These are phyloP conservation scores for Arctium lappa DNA, from an alignment of 129 eudicot species.

Conservation along the genomic window DNA sequence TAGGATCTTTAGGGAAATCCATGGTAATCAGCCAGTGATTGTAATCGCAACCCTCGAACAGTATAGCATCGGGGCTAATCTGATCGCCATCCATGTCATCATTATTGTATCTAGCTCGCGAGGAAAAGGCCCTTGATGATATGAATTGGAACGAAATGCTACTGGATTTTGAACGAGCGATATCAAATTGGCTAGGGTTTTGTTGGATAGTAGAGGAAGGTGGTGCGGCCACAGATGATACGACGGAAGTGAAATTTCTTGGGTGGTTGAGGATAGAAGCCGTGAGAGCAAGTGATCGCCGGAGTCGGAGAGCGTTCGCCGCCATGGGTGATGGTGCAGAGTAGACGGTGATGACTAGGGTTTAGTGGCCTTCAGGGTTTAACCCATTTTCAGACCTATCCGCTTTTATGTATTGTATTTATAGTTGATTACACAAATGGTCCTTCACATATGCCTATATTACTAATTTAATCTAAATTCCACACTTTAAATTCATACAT, in stretches of 20 bases:
- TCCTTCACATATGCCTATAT: neutral
- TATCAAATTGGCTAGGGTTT: slow-evolving; percentile 28
- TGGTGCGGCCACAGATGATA: slow-evolving; percentile 21
- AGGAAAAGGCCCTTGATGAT: slow-evolving; percentile 11
- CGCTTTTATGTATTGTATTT: neutral
- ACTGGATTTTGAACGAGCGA: slow-evolving; percentile 5
- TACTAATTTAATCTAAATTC: neutral
- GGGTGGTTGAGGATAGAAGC: slow-evolving; percentile 34
- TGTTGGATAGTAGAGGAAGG: slow-evolving; percentile 8
- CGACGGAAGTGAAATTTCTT: slow-evolving; percentile 7
- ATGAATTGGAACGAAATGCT: slow-evolving; percentile 2
- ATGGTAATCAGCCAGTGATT: slow-evolving; percentile 89
- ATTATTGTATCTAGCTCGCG: slow-evolving; percentile 24
- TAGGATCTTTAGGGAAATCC: slow-evolving; percentile 68
- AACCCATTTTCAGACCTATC: slow-evolving; percentile 2
- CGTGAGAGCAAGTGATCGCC: slow-evolving; percentile 56
- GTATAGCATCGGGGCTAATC: slow-evolving; percentile 59
- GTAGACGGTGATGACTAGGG: slow-evolving; percentile 22
- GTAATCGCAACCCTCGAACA: slow-evolving; percentile 94
- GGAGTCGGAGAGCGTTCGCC: slow-evolving; percentile 52
- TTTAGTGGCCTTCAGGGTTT: slow-evolving; percentile 27
- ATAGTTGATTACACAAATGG: neutral
- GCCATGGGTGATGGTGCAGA: slow-evolving; percentile 37
- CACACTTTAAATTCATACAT: too few species aligned
- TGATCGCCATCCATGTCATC: slow-evolving; percentile 41